Evolutionary conservation across 176 grass and related monocot species (phyloP), one percentile per base, ranked within the genome.

Genomic region (Panicum miliaceum): DNA sequence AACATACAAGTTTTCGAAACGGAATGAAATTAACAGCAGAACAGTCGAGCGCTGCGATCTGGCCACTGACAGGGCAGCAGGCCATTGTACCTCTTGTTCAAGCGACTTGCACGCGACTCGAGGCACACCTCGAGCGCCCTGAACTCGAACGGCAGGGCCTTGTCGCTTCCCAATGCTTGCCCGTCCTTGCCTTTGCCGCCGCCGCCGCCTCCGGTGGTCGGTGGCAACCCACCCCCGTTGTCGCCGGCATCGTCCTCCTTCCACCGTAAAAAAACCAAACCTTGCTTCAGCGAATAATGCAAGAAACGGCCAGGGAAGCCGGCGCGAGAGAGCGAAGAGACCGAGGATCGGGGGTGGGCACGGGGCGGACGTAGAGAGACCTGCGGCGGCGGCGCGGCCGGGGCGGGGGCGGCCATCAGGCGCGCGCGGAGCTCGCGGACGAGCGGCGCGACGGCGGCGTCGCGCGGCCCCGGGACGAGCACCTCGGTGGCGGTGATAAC

Each of bases 81-180:
- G 29, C 18, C 13, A 9, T 2, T 18, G 51, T 3, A 90, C 92
- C 92, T 94, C 89, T 2, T 79, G 90, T 6, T 94, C 76, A 11
- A 94, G 70, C 35, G 76, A 87, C 71, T 79, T 96, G 84, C 90
- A 92, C 46, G 86, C 72, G 23, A 64, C 78, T 96, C 83, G 29
- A 96, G 83, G 80, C 93, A 96, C 41, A 89, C 85, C 64, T 96
- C 90, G 8, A 96, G 86, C 78, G 90, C 93, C 46, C 65, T 86
- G 40, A 96, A 91, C 69, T 96, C 93, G 46, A 96, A 96, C 8
- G 93, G 88, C 26, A 92, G 78, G 45, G 6, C 67, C 83, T 88
- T 88, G 56, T 73, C 83, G 14, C 59, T 45, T 52, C 46, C 58
- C 58, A 11, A 34, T 12, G 22, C 45, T 6, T 25, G 32, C 22